Base-by-base conservation (phyloP, 257 asterid species). In the Solanum chilense region DNA sequence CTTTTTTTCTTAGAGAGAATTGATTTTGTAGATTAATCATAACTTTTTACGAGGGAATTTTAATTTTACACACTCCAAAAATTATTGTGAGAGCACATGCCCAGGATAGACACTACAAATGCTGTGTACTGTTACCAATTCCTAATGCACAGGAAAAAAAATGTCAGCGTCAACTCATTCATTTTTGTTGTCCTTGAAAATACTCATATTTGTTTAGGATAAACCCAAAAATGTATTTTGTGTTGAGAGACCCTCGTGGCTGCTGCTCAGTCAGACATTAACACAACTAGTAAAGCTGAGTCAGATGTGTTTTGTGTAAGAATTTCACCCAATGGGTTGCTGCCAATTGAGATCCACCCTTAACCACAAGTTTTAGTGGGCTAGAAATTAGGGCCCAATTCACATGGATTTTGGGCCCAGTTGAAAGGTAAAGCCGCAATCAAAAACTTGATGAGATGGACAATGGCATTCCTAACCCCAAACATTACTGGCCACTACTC, bases 281-380 rank as follows among this genome's bases (percentile, higher is more conserved):
- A 25, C 84, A 27, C 42, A 5, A 47, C 16, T 27, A 45, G 68
- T 27, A 29, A 25, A 80, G 41, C 84, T 80, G 84, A 80, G 25
- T 80, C 85, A 29, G 29, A 80, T 5, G 3, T 47, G 4, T 47
- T 29, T 16, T 27, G 27, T 9, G 16, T n/a, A 80, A 47, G n/a
- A 47, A 47, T 27, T 80, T 1, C 23, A 29, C 10, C 85, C 85
- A 87, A 83, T 87, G 68, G 77, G 3, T 69, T 42, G 49, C 5
- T 41, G 83, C 74, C 89, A 69, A 9, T 84, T 14, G 21, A 45
- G 73, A 88, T 66, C 68, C 82, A 62, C 27, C 39, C 49, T 75
- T 35, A 74, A 75, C 89, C 89, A 88, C 89, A 41, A 88, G 77
- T 84, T 87, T 74, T 41, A 82, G 25, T 71, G 83, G 73, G 70